Percentiles rank a stretch among this genome's conserved stretches.
Conservation (phyloP, 169 alveolate genomes). For the Cryptosporidium sp. region DNA sequence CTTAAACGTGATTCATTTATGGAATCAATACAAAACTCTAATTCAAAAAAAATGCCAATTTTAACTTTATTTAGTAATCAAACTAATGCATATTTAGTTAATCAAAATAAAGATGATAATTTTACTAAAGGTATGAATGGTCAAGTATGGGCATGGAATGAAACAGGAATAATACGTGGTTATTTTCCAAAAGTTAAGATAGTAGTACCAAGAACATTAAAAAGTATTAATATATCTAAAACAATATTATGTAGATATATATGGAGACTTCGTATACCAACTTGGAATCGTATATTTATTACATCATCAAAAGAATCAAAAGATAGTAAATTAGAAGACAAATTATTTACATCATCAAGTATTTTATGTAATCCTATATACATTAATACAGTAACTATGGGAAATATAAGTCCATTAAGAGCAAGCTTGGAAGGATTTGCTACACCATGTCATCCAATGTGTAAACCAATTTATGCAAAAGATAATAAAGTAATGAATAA, state of each 20-base stretch:
- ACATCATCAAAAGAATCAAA: slow-evolving; percentile 34
- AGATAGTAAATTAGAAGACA: slow-evolving; percentile 2
- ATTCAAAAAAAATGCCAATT: slow-evolving; percentile 34
- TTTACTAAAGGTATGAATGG: background rate
- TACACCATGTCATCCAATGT: slow-evolving; percentile 71
- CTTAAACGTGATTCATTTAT: slow-evolving; percentile 53
- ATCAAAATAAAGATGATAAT: slow-evolving; percentile 8
- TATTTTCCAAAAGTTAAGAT: slow-evolving; percentile 62
- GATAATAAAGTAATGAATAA: slow-evolving; percentile 23
- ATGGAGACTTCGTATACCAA: slow-evolving; percentile 50
- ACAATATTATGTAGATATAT: slow-evolving; percentile 47
- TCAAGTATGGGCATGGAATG: slow-evolving; percentile 71
- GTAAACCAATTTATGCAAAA: slow-evolving; percentile 29
- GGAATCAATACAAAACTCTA: slow-evolving; percentile 12
- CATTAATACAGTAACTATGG: slow-evolving; percentile 56
- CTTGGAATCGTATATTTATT: slow-evolving; percentile 56
- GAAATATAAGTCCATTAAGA: slow-evolving; percentile 45
- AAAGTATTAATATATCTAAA: slow-evolving; percentile 61
- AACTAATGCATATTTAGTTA: slow-evolving; percentile 7
- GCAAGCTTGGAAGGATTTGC: slow-evolving; percentile 73
- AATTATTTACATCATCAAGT: slow-evolving; percentile 39
- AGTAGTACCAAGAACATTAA: slow-evolving; percentile 59
- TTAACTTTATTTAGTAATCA: slow-evolving; percentile 43
- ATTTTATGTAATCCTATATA: slow-evolving; percentile 59
- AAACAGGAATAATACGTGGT: slow-evolving; percentile 69